Evolutionary conservation across 2,329 filamentous ascomycete genomes (phyloP).

Genomic region (Piedraia hortae): DNA sequence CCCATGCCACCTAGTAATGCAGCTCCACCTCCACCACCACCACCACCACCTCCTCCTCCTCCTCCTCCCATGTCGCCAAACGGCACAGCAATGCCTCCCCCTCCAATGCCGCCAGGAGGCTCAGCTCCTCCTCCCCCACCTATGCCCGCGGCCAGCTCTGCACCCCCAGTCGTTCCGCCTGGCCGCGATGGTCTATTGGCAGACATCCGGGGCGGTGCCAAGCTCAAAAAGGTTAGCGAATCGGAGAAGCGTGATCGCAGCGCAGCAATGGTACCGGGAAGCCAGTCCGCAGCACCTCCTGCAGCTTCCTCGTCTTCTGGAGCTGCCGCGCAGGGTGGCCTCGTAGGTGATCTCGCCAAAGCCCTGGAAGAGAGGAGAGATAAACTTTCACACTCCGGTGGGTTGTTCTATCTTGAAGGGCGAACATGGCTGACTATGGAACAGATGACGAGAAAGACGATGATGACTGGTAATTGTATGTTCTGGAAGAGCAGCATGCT

Average conservation of each 20-base stretch:
- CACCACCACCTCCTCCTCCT: slow-evolving; percentile 21
- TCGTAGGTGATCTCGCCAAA: slow-evolving; percentile 37
- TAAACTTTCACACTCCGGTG: slow-evolving; percentile 87
- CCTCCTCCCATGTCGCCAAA: slow-evolving; percentile 17
- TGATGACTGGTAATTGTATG: background rate
- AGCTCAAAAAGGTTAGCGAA: slow-evolving; percentile 48
- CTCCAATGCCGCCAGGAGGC: slow-evolving; percentile 11
- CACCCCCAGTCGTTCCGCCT: slow-evolving; percentile 23
- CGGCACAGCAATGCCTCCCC: slow-evolving; percentile 13
- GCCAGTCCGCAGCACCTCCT: slow-evolving; percentile 24
- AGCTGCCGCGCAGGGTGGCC: slow-evolving; percentile 21
- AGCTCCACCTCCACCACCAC: slow-evolving; percentile 14
- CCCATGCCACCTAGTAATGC: slow-evolving; percentile 14
- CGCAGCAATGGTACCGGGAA: slow-evolving; percentile 30
- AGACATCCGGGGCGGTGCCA: slow-evolving; percentile 38
- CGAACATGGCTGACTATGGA: slow-evolving; percentile 1
- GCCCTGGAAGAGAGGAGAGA: slow-evolving; percentile 67
- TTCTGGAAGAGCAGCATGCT: no score
- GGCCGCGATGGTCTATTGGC: slow-evolving; percentile 35
- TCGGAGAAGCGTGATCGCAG: slow-evolving; percentile 45
- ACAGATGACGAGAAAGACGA: background rate
- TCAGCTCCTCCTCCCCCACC: no score
- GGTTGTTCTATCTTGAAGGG: slow-evolving; percentile 17
- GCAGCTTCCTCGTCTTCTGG: slow-evolving; percentile 16
- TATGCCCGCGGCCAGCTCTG: slow-evolving; percentile 14